Base-by-base conservation (phyloP, 208 protist genomes). In the Trypanosoma platydactyli region DNA sequence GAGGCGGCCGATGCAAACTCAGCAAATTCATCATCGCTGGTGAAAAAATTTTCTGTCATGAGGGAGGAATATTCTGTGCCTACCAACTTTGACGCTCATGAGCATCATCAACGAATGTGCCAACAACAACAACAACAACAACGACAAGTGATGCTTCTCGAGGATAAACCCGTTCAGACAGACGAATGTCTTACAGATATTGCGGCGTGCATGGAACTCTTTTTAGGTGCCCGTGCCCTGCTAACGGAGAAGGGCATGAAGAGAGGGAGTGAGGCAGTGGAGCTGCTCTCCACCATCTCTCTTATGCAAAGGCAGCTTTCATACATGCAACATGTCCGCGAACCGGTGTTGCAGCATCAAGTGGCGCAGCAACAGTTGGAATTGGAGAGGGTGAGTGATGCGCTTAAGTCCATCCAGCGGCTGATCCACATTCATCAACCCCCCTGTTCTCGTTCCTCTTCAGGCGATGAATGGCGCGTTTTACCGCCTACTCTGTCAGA, bases 251-350 rank as follows among this genome's bases (percentile, higher is more conserved):
- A 12, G 30, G 58, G 22, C 29, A 20, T 41, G 18, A 40, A 24
- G 11, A 30, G 57, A 27, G 27, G 6, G 16, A 12, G 4, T 48
- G 63, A 3, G 6, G 50, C 38, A 30, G 50, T 15, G 27, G 24
- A 42, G 33, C 20, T 63, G 7, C 33, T 70, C 20, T 11, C 51
- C 13, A 44, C 20, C 4, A 40, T 69, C 9, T 15, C 45, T 18
- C 25, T 24, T 48, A 54, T 76, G 40, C 60, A 62, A 46, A 5
- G 52, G 27, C 63, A 83, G 68, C 22, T 80, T 13, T 27, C 33
- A 12, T 64, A 60, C 52, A 48, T 70, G 20, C 69, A 79, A 52
- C 66, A 58, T 49, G 68, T 68, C 25, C 64, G 73, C 59, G 77
- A 79, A 61, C 77, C 77, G 11, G 42, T 27, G 33, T 52, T 71